Conservation (phyloP, 2,329 filamentous ascomycete genomes). For the Aspergillus sclerotialis region DNA sequence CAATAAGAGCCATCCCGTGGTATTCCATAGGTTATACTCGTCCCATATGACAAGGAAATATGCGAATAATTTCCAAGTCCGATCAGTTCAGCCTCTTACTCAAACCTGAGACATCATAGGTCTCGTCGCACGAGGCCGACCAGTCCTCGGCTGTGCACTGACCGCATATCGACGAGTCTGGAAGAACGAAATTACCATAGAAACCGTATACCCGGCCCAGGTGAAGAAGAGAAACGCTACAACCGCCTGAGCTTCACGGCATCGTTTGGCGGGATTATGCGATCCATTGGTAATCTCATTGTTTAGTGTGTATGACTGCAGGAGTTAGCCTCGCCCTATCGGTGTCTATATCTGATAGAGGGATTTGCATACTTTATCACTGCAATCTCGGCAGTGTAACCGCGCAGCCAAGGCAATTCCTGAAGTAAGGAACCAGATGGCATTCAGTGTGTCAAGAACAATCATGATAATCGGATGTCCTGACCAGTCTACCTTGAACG, state of each 20-base stretch:
- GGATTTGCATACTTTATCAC: conserved; percentile 34
- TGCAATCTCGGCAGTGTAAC: conserved; percentile 39
- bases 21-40: too few relatives aligned
- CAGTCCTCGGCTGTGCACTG: too few relatives aligned
- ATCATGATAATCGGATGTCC: conserved; percentile 38
- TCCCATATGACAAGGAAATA: too few relatives aligned
- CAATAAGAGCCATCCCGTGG: too few relatives aligned
- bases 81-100: too few relatives aligned
- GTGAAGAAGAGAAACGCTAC: conserved; percentile 48
- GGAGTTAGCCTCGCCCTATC: conserved; percentile 3
- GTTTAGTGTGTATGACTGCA: conserved; percentile 30
- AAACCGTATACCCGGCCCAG: conserved; percentile 38
- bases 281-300: conserved; percentile 43
- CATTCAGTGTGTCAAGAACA: conserved; percentile 40
- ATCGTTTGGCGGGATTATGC: conserved; percentile 30
- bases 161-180: conserved; percentile 20
- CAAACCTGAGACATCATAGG: neutral
- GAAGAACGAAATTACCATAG: conserved; percentile 34
- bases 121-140: too few relatives aligned
- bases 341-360: neutral
- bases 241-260: conserved; percentile 45
- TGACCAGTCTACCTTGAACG: conserved; percentile 33
- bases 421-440: conserved; percentile 42
- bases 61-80: too few relatives aligned
- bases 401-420: conserved; percentile 44